Conservation (phyloP, 768 basidiomycete species). For the Arthromyces matolae region DNA sequence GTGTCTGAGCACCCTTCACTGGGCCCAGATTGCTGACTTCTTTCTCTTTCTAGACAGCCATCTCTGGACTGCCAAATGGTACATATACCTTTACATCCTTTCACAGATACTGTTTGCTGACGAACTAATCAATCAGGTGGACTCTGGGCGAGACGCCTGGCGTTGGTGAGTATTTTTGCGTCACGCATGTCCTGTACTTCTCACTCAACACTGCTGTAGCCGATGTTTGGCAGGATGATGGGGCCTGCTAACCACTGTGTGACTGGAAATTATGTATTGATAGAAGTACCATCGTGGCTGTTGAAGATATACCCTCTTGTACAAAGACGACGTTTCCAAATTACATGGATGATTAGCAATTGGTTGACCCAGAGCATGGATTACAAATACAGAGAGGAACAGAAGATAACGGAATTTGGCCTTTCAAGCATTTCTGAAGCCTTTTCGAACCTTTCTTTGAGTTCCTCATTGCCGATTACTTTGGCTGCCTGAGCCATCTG, state of each 20-base stretch:
- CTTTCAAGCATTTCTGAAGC: constrained; percentile 90
- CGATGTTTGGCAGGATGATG: constrained; percentile 52
- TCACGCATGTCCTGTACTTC: background rate
- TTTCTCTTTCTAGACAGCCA: constrained; percentile 34
- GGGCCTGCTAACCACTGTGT: constrained; percentile 35
- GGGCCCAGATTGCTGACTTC: background rate
- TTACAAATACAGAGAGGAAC: constrained; percentile 81
- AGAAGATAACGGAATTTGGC: constrained; percentile 91
- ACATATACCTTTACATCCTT: background rate
- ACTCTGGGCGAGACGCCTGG: constrained; percentile 56
- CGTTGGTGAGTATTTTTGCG: constrained; percentile 34
- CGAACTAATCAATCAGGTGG: constrained; percentile 33
- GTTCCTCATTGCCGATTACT: constrained; percentile 92
- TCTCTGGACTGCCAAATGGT: constrained; percentile 60
- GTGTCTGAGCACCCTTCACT: constrained; percentile 12
- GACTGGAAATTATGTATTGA: no score
- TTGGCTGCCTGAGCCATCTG: constrained; percentile 96
- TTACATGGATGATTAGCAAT: no score
- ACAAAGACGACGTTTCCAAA: no score
- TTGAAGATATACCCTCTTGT: constrained; percentile 4
- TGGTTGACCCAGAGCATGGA: no score
- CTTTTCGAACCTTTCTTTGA: constrained; percentile 92
- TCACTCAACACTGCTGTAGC: constrained; percentile 30
- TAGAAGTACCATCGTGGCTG: no score
- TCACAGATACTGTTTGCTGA: background rate